phyloP scores from a whole-genome alignment of 2,329 filamentous ascomycete species.

The Botrytis hyacinthi region DNA sequence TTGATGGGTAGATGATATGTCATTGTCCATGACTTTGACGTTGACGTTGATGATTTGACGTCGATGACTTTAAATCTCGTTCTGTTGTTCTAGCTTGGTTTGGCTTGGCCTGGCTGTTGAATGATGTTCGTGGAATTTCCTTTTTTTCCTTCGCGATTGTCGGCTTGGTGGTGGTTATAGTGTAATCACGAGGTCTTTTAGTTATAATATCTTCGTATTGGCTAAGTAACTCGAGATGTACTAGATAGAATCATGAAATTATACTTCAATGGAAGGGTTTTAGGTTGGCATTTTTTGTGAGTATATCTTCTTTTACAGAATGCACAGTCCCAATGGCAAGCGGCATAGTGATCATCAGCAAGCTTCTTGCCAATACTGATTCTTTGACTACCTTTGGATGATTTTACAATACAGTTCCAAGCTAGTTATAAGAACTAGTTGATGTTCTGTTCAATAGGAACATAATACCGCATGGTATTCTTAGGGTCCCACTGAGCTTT shows the following conservation, averaged over 20 bases:
- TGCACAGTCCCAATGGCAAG: not conserved
- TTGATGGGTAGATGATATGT: not conserved
- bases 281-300: not conserved
- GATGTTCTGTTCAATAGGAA: not conserved
- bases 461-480: constrained; percentile 46
- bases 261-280: not conserved
- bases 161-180: not conserved
- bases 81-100: not conserved
- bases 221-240: not conserved
- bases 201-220: not conserved
- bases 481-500: constrained; percentile 51
- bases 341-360: not conserved
- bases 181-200: not conserved
- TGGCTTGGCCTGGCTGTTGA: not conserved
- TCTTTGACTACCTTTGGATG: not conserved
- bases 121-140: not conserved
- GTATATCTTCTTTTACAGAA: not conserved
- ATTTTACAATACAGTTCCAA: not conserved
- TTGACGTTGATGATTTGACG: not conserved
- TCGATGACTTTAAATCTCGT: not conserved
- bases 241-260: not conserved
- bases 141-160: not conserved
- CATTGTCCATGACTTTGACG: not conserved
- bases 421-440: not conserved
- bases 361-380: not conserved